A percentile compares a stretch with the other conserved stretches of the same genome.
phyloP scores from a whole-genome alignment of 148 eudicot species.

The Arctostaphylos glauca region DNA sequence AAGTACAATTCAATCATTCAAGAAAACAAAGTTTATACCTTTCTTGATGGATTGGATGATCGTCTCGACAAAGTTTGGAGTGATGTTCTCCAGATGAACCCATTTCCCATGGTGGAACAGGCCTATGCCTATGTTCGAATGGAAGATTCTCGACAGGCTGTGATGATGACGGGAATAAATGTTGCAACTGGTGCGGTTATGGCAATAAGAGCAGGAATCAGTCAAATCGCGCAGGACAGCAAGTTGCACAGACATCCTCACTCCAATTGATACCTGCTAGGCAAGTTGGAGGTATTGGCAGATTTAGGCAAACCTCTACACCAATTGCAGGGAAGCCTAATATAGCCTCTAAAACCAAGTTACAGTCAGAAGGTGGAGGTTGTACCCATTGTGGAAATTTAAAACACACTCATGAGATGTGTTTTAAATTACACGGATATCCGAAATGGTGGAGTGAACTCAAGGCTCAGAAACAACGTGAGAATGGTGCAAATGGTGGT shows the following conservation, averaged over 20 bases:
- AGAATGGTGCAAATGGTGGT: not conserved
- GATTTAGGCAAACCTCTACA: not conserved
- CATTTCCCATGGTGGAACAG: not conserved
- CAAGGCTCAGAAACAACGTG: not conserved
- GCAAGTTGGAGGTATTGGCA: too few species aligned
- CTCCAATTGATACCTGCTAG: too few species aligned
- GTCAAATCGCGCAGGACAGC: too few species aligned
- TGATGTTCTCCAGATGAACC: not conserved
- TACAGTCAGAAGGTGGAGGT: not conserved
- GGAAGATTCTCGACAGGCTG: not conserved
- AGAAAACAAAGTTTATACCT: not conserved
- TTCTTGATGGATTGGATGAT: not conserved
- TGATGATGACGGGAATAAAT: not conserved
- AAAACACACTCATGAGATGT: not conserved
- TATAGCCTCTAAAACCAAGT: not conserved
- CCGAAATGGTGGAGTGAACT: not conserved
- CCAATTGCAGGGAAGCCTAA: not conserved
- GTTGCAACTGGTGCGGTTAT: not conserved
- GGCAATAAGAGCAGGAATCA: not conserved
- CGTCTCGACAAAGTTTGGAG: not conserved
- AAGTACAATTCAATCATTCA: not conserved
- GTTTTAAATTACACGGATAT: constrained; percentile 3
- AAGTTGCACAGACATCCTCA: too few species aligned
- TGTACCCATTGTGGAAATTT: not conserved
- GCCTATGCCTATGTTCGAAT: not conserved